Base-by-base conservation (phyloP, 345 rosid genomes). In the Hypericum androsaemum region DNA sequence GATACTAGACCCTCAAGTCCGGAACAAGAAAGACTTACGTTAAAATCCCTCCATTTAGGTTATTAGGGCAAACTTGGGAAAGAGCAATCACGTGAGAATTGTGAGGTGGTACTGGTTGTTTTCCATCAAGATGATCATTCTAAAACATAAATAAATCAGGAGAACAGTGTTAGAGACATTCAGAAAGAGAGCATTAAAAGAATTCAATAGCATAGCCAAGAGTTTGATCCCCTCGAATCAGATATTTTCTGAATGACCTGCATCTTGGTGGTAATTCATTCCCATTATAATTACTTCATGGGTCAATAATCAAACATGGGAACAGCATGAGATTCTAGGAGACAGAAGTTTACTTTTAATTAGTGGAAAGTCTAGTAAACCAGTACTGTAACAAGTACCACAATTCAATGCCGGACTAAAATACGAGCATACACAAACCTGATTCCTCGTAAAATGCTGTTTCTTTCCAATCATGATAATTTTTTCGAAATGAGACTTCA, bases 401-500 rank as follows among this genome's bases (percentile, higher is more conserved):
- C n/a, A n/a, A n/a, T n/a, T n/a, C 32, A 22, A 22, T 22, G 32
- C 32, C 4, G 2, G 32, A 22, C 32, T 22, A 22, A 4, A 22
- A 22, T 22, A 22, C 32, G 32, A 22, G 1, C 13, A 15, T 16
- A 5, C 51, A 68, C 73, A 56, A 61, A 90, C 99, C 99, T 82
- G 99, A 71, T 55, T 76, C 77, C 71, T 77, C 59, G 70, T 52
- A 50, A 47, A 62, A 53, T 73, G 89, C 41, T 80, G 76, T 68
- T 80, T 86, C 70, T 86, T 88, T 59, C 87, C 95, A 64, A 94
- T 82, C 55, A 50, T 57, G 63, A 88, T 83, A 50, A 94, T 86
- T 61, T 82, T 84, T 69, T 94, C 92, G 76, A 94, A 94, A 82
- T 94, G 99, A 64, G 89, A 87, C 75, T 86, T 94, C 54, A 94